Conservation (phyloP, 306 rosid genomes). For the Cicer cuneatum region DNA sequence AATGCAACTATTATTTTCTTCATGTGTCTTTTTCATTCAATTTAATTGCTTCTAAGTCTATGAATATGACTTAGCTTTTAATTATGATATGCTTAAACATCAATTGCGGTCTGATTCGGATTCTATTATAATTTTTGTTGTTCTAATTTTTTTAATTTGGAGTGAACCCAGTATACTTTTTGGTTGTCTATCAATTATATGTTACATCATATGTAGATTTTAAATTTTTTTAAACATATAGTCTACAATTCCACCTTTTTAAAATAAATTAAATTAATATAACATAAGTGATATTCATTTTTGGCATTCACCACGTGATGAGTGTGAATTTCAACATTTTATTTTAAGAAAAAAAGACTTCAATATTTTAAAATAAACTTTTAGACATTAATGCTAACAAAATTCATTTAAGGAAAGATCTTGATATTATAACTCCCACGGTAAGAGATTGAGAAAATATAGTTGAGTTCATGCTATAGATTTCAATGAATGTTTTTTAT, state of each 20-base stretch:
- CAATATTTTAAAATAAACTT: neutral
- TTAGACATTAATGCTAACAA: too few relatives aligned
- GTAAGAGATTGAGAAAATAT: too few relatives aligned
- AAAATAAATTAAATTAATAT: neutral
- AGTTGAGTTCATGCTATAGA: too few relatives aligned
- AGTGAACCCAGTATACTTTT: too few relatives aligned
- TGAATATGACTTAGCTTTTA: conserved; percentile 29
- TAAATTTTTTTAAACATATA: neutral
- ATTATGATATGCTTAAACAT: conserved; percentile 37
- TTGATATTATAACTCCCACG: too few relatives aligned
- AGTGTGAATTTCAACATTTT: neutral
- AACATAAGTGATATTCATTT: neutral
- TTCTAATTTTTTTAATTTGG: too few relatives aligned
- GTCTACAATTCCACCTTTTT: neutral
- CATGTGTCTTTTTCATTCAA: conserved; percentile 34
- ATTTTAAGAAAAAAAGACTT: neutral
- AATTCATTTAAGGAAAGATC: too few relatives aligned
- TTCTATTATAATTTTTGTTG: neutral
- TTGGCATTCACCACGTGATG: neutral
- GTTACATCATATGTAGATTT: too few relatives aligned
- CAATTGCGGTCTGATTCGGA: conserved; percentile 16
- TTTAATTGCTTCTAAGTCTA: conserved; percentile 23
- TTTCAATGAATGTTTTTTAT: too few relatives aligned
- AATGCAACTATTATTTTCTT: neutral
- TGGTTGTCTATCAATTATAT: too few relatives aligned